Base-by-base conservation (phyloP, 2,329 filamentous ascomycete genomes). In the Colletotrichum falcatum region DNA sequence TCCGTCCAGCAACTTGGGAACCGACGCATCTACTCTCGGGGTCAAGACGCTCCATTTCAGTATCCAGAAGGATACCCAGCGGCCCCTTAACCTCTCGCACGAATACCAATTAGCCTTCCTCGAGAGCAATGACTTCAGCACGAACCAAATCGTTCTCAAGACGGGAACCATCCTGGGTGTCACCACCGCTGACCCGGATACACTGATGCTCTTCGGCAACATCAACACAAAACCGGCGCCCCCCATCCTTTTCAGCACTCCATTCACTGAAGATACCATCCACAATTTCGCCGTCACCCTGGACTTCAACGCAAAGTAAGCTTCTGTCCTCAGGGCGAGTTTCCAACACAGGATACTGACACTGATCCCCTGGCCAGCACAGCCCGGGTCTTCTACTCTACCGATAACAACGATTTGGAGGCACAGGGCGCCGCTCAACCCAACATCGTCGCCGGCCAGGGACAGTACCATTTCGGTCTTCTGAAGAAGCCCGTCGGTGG, bases 41-140 rank as follows among this genome's bases (percentile, higher is more conserved):
- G 78, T 89, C 65, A 90, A 90, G 79, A 90, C 88, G 1, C 82
- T 91, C 60, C 89, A 91, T 78, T 90, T 88, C 78, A 88, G 85
- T 74, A 76, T 91, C 42, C 82, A 83, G 77, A 86, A 87, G 74
- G 88, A 90, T 73, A 72, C 77, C 1, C 75, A 80, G 39, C 80
- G 85, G 14, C 84, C 84, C 12, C 78, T 91, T 59, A 91, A 91
- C 79, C 78, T 86, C 64, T 86, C 85, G 8, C 89, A 91, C 76
- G 88, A 90, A 79, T 91, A 90, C 78, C 81, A 89, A 75, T 82
- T 89, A 58, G 81, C 84, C 30, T 88, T 85, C 76, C 81, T 85
- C 23, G 84, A 87, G 76, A 81, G 79, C 72, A 78, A 74, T 51
- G 81, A 83, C 72, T 87, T 80, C 76, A 82, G 81, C 72, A 83